Percentiles rank a stretch among this genome's conserved stretches.
These are phyloP conservation scores for Puccinia novopanici DNA, from an alignment of 1,284 basidiomycete species.

Conservation along the genomic window DNA sequence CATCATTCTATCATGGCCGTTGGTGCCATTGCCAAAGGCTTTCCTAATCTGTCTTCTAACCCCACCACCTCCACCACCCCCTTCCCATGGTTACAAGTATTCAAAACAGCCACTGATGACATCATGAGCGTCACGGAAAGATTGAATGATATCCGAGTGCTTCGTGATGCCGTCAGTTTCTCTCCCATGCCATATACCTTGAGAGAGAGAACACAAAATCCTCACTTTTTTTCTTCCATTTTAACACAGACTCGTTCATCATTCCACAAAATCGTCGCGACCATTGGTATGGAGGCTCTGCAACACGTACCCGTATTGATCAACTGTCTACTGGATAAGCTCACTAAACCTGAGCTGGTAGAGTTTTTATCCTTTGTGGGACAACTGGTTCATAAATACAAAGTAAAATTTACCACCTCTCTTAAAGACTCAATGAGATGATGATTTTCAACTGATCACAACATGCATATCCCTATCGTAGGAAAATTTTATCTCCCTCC, in stretches of 20 bases:
- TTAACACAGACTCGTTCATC: slow-evolving; percentile 42
- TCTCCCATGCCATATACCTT: too few species aligned
- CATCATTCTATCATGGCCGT: slow-evolving; percentile 95
- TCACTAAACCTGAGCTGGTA: slow-evolving; percentile 85
- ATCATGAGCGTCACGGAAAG: slow-evolving; percentile 83
- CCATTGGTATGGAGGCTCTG: slow-evolving; percentile 76
- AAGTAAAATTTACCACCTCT: slow-evolving; percentile 66
- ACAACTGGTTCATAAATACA: slow-evolving; percentile 85
- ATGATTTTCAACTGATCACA: too few species aligned
- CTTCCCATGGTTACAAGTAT: slow-evolving; percentile 75
- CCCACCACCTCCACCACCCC: slow-evolving; percentile 69
- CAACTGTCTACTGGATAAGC: slow-evolving; percentile 81
- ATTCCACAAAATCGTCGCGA: slow-evolving; percentile 88
- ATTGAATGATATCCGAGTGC: slow-evolving; percentile 81
- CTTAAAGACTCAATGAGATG: neutral
- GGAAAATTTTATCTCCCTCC: slow-evolving; percentile 76
- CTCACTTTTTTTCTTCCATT: neutral
- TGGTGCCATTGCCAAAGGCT: slow-evolving; percentile 93
- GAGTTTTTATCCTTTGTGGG: slow-evolving; percentile 96
- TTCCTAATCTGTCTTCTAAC: slow-evolving; percentile 71
- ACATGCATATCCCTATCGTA: slow-evolving; percentile 57
- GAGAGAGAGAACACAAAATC: too few species aligned
- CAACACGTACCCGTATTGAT: slow-evolving; percentile 76
- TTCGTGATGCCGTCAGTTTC: slow-evolving; percentile 81
- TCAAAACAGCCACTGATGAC: slow-evolving; percentile 83